Evolutionary conservation across 2,329 filamentous ascomycete species (phyloP), one percentile per base, ranked within the genome.

Genomic region (Fusarium pininemorale): DNA sequence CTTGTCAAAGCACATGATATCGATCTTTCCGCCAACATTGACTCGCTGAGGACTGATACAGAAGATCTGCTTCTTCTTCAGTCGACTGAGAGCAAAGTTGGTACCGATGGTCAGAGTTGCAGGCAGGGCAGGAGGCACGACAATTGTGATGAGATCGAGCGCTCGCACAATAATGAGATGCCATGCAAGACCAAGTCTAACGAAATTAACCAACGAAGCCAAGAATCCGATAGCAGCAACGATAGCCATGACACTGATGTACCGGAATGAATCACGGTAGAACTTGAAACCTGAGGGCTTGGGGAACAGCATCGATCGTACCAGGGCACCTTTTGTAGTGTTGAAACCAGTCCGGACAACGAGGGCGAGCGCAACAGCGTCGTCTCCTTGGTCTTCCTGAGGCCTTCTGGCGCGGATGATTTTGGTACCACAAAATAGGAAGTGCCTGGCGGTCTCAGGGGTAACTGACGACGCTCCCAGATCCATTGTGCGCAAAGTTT

Each of bases 281-380:
- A 99, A 99, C 79, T 97, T 98, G 89, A 99, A 99, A 1, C 96
- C 96, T 2, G 96, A 98, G 4, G 96, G 96, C 80, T 99, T 99
- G 0, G 96, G 97, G 80, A 99, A 99, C 42, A 99, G 89, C 96
- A 99, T 99, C 2, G 96, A 98, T 30, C 96, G 93, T 67, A 99
- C 95, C 24, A 99, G 86, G 15, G 96, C 94, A 30, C 96, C 96
- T 81, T 99, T 99, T 4, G 96, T 99, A 1, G 96, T 99, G 81
- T 97, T 97, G 84, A 99, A 99, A 4, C 96, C 96, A 6, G 95
- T 99, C 71, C 96, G 90, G 35, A 98, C 92, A 22, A 98, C 95
- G 83, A 99, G 92, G 18, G 96, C 96, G 41, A 99, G 87, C 4
- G 94, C 96, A 65, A 96, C 95, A 50, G 94, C 96, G 82, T 98